Conservation (phyloP, 2,329 filamentous ascomycete species). For the Thielaviopsis euricoi region DNA sequence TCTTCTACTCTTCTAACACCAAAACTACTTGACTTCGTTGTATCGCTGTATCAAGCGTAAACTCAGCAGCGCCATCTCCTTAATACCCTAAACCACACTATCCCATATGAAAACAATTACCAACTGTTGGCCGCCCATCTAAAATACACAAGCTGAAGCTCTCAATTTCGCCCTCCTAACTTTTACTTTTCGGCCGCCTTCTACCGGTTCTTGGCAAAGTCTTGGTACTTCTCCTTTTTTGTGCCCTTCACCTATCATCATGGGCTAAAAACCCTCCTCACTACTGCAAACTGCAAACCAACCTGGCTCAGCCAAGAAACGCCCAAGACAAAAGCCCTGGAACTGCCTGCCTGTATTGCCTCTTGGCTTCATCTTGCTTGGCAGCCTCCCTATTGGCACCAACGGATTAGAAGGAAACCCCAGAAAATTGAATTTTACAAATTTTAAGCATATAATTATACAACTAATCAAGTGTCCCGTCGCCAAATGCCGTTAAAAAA, state of each 20-base stretch:
- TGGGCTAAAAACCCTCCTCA: not conserved
- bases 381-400: not conserved
- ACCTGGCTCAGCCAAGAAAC: not conserved
- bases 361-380: constrained; percentile 1
- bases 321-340: not conserved
- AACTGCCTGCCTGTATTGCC: not conserved
- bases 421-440: not conserved
- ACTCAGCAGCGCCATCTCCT: too few relatives aligned
- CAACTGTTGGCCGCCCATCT: not conserved
- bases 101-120: too few relatives aligned
- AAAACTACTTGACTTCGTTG: too few relatives aligned
- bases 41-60: too few relatives aligned
- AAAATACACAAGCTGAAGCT: not conserved
- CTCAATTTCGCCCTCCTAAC: not conserved
- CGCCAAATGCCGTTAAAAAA: not conserved
- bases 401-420: not conserved
- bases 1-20: not conserved
- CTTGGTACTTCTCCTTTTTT: not conserved
- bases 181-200: not conserved
- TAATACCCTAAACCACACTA: too few relatives aligned
- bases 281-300: not conserved
- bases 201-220: not conserved
- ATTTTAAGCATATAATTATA: not conserved
- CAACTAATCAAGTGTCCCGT: not conserved
- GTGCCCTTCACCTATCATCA: not conserved